Base-by-base conservation (phyloP, 2,329 filamentous ascomycete genomes). In the Pseudogymnoascus sp. region DNA sequence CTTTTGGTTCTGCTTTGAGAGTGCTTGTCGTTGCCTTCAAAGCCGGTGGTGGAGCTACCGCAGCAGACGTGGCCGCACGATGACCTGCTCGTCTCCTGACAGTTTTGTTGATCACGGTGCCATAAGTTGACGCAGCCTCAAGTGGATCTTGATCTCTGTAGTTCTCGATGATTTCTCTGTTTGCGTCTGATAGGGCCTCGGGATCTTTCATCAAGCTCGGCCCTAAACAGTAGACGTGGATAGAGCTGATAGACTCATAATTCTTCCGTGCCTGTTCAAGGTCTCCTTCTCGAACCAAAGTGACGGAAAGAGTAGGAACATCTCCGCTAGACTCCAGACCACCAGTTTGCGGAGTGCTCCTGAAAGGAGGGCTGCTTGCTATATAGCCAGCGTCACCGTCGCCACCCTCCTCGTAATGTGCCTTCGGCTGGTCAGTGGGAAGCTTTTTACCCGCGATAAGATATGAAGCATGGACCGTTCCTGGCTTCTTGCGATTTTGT, bases 381-480 rank as follows among this genome's bases (percentile, higher is more conserved):
- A 88, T 86, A 65, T 79, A 76, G 50, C 87, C 85, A 64, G 91
- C 84, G 61, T 89, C 87, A n/a, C 79, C 83, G 69, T 88, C 81
- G 37, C 10, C 50, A 35, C 29, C 50, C 3, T 33, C 29, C 11
- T 6, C 29, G 10, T 33, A 8, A 1, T 11, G 10, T 13, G 29
- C n/a, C 50, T 56, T 56, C 11, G 10, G 50, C 10, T 56, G 50
- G 29, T 33, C 29, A 8, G 50, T 33, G 33, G 29, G 10, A 21
- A 56, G 80, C 70, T 84, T 88, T 21, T 79, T 83, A 40, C 93
- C 95, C 61, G 87, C 89, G 53, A 99, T 73, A 59, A 97, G 79
- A 76, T 97, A 99, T n/a, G 92, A 97, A 50, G 93, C 95, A 76
- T 96, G 85, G n/a, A 97, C 80, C 26, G 86, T 87, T 21, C 85